phyloP scores from a whole-genome alignment of 352 stramenopile species.

The Phytophthora tentaculata region DNA sequence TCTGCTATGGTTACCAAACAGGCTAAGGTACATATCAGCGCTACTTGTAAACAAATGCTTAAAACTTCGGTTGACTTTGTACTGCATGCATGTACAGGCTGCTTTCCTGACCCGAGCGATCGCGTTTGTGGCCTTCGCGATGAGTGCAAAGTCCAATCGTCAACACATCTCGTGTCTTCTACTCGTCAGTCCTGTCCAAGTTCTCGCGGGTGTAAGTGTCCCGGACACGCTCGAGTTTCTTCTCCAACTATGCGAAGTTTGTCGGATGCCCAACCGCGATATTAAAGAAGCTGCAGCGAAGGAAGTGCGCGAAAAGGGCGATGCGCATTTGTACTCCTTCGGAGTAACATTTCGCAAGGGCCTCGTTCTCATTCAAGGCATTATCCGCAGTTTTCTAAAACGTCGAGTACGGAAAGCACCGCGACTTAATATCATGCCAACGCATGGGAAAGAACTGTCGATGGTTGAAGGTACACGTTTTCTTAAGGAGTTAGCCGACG shows the following conservation, averaged over 20 bases:
- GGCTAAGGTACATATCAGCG: slow-evolving; percentile 53
- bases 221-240: slow-evolving; percentile 80
- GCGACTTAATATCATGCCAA: not conserved
- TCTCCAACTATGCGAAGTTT: slow-evolving; percentile 72
- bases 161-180: slow-evolving; percentile 68
- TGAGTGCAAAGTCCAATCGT: slow-evolving; percentile 46
- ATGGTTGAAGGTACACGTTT: slow-evolving; percentile 72
- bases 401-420: slow-evolving; percentile 41
- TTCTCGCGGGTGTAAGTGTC: slow-evolving; percentile 72
- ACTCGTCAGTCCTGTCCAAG: slow-evolving; percentile 85
- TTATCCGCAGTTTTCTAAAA: slow-evolving; percentile 78
- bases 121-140: slow-evolving; percentile 73
- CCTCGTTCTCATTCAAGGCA: slow-evolving; percentile 68
- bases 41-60: not conserved
- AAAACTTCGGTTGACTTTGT: not conserved
- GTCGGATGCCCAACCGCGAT: slow-evolving; percentile 48
- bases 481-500: slow-evolving; percentile 74
- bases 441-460: slow-evolving; percentile 17
- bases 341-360: slow-evolving; percentile 79
- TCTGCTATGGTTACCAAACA: slow-evolving; percentile 67
- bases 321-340: slow-evolving; percentile 72
- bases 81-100: slow-evolving; percentile 56
- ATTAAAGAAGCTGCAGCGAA: slow-evolving; percentile 61
- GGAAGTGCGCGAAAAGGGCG: slow-evolving; percentile 68
- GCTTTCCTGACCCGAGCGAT: slow-evolving; percentile 81